Conservation (phyloP, 2,329 filamentous ascomycete genomes). For the Colletotrichum simmondsii region DNA sequence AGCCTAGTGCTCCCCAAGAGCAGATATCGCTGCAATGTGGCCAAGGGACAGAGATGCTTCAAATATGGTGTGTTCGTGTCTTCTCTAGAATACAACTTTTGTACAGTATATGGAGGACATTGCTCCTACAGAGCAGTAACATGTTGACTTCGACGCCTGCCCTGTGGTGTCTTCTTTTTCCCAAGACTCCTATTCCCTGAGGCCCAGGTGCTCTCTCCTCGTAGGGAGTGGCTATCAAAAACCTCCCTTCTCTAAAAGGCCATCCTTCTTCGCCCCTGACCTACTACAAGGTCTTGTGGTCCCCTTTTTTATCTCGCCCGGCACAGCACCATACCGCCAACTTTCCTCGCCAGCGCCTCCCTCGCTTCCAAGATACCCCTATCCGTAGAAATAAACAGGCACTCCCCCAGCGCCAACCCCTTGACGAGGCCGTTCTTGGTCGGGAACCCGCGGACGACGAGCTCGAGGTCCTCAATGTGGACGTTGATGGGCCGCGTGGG, state of each 20-base stretch:
- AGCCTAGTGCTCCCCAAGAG: not conserved
- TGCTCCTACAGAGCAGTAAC: slow-evolving; percentile 3
- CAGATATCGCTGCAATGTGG: not conserved
- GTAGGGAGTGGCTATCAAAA: not conserved
- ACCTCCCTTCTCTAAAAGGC: not conserved
- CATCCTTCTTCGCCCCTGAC: not conserved
- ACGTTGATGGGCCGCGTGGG: slow-evolving; percentile 79
- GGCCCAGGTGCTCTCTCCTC: not conserved
- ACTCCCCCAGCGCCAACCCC: slow-evolving; percentile 84
- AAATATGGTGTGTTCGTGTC: slow-evolving; percentile 28
- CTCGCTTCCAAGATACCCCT: slow-evolving; percentile 82
- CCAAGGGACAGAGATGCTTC: not conserved
- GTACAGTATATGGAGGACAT: slow-evolving; percentile 27
- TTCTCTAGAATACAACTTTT: slow-evolving; percentile 33
- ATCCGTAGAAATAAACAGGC: slow-evolving; percentile 82
- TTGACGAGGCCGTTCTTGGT: slow-evolving; percentile 75
- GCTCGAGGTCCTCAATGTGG: slow-evolving; percentile 68
- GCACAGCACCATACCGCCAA: slow-evolving; percentile 85
- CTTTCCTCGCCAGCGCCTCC: slow-evolving; percentile 82
- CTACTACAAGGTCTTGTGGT: not conserved
- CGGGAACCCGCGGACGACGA: slow-evolving; percentile 75
- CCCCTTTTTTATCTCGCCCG: slow-evolving; percentile 62
- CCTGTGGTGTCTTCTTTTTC: slow-evolving; percentile 7
- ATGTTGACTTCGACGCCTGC: not conserved
- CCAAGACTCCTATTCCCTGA: not conserved